Percentiles rank a stretch among this genome's conserved stretches.
phyloP scores from a whole-genome alignment of 148 eudicot species.

The Camellia sinensis region DNA sequence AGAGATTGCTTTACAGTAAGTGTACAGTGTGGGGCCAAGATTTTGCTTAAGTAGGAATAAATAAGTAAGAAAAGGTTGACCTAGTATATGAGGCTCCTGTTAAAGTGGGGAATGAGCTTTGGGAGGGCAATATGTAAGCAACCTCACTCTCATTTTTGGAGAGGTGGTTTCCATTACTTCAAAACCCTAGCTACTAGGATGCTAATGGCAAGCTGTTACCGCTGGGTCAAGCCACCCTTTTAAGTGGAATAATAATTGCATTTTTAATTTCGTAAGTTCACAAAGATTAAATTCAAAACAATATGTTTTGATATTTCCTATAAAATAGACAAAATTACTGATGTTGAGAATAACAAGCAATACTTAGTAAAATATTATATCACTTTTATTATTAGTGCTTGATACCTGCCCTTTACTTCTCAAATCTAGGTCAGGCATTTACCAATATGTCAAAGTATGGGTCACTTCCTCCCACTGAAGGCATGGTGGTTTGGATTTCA shows the following conservation, averaged over 20 bases:
- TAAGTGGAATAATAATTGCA: too few relatives aligned
- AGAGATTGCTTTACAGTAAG: slow-evolving; percentile 8
- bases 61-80: not conserved
- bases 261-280: not conserved
- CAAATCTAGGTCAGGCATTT: not conserved
- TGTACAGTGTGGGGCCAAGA: slow-evolving; percentile 3
- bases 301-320: not conserved
- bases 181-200: too few relatives aligned
- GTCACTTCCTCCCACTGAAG: not conserved
- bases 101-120: too few relatives aligned
- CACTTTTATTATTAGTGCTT: not conserved
- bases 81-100: too few relatives aligned
- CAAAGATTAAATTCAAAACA: not conserved
- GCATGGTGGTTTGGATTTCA: not conserved
- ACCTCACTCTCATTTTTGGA: too few relatives aligned
- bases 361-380: not conserved
- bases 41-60: not conserved
- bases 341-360: not conserved
- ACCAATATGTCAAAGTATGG: not conserved
- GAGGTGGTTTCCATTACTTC: too few relatives aligned
- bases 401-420: not conserved
- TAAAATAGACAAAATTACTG: not conserved
- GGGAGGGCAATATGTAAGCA: too few relatives aligned
- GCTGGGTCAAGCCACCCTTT: too few relatives aligned
- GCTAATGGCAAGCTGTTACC: too few relatives aligned